phyloP scores from a whole-genome alignment of 2,329 filamentous ascomycete species.

The Talaromyces islandicus region DNA sequence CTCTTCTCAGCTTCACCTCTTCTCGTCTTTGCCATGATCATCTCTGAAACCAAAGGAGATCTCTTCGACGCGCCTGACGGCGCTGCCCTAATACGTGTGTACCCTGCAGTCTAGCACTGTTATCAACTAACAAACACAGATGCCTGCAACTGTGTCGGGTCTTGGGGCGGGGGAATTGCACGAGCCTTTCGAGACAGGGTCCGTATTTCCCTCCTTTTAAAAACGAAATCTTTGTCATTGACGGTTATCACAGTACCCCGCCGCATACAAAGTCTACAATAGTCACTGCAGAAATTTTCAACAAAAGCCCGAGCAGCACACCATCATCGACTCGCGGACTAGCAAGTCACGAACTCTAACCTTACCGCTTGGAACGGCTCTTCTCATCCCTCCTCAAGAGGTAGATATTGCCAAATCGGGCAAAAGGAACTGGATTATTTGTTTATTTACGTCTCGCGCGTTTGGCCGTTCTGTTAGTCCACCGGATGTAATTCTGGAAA shows the following conservation, averaged over 20 bases:
- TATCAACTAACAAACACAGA: constrained; percentile 27
- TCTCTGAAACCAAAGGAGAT: not conserved
- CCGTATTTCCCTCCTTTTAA: not conserved
- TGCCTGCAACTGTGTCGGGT: constrained; percentile 54
- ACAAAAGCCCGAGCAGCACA: not conserved
- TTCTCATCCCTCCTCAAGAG: constrained; percentile 49
- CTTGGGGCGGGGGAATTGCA: constrained; percentile 57
- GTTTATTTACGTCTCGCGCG: constrained; percentile 51
- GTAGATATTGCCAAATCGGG: constrained; percentile 18
- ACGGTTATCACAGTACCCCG: constrained; percentile 39
- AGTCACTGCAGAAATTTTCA: constrained; percentile 38
- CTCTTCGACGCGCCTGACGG: constrained; percentile 49
- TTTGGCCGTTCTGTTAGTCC: constrained; percentile 40
- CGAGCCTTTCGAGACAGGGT: constrained; percentile 40
- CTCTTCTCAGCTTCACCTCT: too few species aligned
- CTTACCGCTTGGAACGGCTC: constrained; percentile 40
- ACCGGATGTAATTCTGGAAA: constrained; percentile 40
- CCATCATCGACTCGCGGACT: not conserved
- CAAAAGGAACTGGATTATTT: constrained; percentile 50
- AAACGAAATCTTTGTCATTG: not conserved
- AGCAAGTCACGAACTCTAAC: not conserved
- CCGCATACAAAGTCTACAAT: constrained; percentile 44
- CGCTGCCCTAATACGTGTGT: constrained; percentile 46
- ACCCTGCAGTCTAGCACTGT: not conserved
- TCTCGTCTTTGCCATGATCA: not conserved